Evolutionary conservation across 78 protist genomes (phyloP), one percentile per base, ranked within the genome.

Genomic region (Dictyostelium firmibasis): DNA sequence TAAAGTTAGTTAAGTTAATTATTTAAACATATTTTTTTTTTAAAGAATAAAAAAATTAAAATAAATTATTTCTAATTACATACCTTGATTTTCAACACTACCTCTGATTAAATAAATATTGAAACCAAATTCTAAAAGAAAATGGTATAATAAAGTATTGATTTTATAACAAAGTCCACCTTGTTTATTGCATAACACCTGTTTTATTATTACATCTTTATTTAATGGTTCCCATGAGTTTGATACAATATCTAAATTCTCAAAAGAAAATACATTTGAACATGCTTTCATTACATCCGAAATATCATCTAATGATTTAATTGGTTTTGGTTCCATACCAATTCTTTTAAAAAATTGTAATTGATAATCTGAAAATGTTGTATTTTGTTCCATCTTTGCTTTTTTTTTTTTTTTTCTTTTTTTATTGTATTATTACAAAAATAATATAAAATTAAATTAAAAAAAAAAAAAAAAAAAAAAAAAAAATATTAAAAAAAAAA

Each of bases 101-200:
- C 53, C 44, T 31, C n/a, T n/a, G 33, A n/a, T 25, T 25, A n/a
- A 5, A 62, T n/a, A 62, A n/a, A 62, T 25, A 76, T 75, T 25
- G 11, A 86, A 76, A 3, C 92, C 92, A 76, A 25, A 36, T 9
- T 86, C 92, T 14, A 9, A 2, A 31, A 86, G 10, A n/a, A 76
- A 86, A 60, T 60, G 27, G 18, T 86, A 76, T 35, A 86, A n/a
- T 53, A 86, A 44, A 18, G 43, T 36, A 76, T 86, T 86, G 33
- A 86, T 53, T 33, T 86, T 82, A 20, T 76, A 86, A 38, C 92
- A 76, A 0, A 86, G 31, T 6, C 92, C 92, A 53, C 92, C 84
- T 13, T 27, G 43, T 14, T 57, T 57, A 2, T 74, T 11, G 60
- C 60, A 35, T 57, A 86, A 38, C 1, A 86, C 11, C 43, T 86